Base-by-base conservation (phyloP, 768 basidiomycete genomes). In the Naganishia kalamii region DNA sequence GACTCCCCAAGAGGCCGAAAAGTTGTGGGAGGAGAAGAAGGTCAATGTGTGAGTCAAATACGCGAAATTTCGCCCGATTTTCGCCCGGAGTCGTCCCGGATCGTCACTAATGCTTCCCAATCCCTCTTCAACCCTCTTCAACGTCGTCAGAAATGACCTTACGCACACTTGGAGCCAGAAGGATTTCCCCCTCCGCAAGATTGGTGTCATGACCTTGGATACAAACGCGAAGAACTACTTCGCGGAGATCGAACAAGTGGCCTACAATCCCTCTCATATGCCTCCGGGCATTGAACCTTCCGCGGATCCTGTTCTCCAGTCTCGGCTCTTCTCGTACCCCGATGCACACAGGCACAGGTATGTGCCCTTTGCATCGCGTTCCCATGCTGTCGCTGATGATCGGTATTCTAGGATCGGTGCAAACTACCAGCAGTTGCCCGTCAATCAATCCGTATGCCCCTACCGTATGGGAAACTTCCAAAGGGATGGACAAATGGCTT, bases 251-350 rank as follows among this genome's bases (percentile, higher is more conserved):
- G 73, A 75, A 65, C 70, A 70, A 54, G 59, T 65, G 30, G 75
- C 46, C 11, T n/a, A 59, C 63, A 71, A 66, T 68, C 93, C 93
- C 0, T 88, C 90, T 0, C 93, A 97, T 78, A 80, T 85, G 52
- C 77, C 94, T 11, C 90, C 89, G 1, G 93, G 92, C 79, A 85
- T 92, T 70, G 93, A 96, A 81, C 84, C 91, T 43, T 87, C 89
- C 4, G 85, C 87, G 23, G 93, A 98, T 79, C 93, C 93, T 25
- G 89, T 97, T 70, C 83, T 97, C 69, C 92, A 97, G 76, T 88
- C 89, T 23, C 89, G 93, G 62, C 84, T 96, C 51, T 97, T 96
- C 86, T 90, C 90, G 4, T 98, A 98, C 82, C 81, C 81, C 46
- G 83, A 82, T 79, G 69, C 66, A 5, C 73, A 72, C 23, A 68